Conservation (phyloP, 2,329 filamentous ascomycete genomes). For the Aureobasidium zeae region DNA sequence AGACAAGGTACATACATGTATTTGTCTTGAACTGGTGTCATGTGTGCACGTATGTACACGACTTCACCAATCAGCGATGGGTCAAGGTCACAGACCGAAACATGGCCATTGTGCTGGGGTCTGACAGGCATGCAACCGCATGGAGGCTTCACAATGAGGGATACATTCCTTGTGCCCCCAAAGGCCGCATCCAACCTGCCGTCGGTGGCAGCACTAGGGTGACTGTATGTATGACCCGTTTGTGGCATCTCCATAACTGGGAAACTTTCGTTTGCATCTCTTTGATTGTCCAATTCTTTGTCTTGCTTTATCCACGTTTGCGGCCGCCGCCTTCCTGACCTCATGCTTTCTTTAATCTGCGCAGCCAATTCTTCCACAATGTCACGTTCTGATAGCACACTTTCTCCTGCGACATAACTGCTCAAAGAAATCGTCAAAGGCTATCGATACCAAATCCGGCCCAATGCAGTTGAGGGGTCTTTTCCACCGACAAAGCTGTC, state of each 20-base stretch:
- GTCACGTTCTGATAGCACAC: background rate
- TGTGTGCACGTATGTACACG: background rate
- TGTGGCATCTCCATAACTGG: background rate
- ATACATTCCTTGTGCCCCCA: conserved; percentile 10
- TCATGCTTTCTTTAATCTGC: background rate
- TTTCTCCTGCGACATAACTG: background rate
- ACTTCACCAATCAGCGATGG: background rate
- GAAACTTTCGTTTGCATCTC: conserved; percentile 12
- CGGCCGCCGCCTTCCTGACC: conserved; percentile 7
- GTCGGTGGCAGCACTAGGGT: background rate
- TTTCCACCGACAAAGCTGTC: conserved; percentile 19
- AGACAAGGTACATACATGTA: no score
- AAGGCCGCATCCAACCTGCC: background rate
- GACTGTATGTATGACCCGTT: background rate
- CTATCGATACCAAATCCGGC: background rate
- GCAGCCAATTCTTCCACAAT: background rate
- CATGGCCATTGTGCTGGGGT: conserved; percentile 10
- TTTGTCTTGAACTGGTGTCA: background rate
- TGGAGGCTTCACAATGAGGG: background rate
- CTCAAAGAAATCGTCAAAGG: background rate
- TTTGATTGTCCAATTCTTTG: conserved; percentile 2
- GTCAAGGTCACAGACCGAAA: background rate
- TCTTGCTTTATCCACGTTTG: background rate
- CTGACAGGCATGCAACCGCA: background rate
- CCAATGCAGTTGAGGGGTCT: conserved; percentile 5